Evolutionary conservation across 176 grass and related monocot species (phyloP).

Genomic region (Juncus effusus): DNA sequence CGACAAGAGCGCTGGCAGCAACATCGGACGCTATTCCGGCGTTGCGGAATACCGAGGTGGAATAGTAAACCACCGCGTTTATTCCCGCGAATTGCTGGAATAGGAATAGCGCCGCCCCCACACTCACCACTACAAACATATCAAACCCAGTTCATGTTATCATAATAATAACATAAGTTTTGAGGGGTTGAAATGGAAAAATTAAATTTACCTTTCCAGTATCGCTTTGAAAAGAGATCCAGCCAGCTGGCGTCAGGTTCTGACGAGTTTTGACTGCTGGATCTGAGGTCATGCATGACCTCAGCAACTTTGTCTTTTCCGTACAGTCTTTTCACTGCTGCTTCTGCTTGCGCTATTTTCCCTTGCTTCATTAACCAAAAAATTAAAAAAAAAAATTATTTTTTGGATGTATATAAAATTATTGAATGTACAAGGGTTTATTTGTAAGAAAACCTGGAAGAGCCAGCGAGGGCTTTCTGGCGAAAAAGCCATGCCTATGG

Average conservation of each 20-base stretch:
- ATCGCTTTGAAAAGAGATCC: conserved; percentile 92
- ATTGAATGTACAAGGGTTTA: background rate
- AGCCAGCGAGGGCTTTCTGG: conserved; percentile 99
- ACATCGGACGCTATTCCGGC: conserved; percentile 96
- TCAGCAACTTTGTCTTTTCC: conserved; percentile 88
- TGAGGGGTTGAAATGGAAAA: background rate
- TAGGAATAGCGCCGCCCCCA: conserved; percentile 87
- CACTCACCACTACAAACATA: conserved; percentile 69
- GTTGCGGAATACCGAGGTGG: conserved; percentile 90
- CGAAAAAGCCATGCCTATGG: conserved; percentile 85
- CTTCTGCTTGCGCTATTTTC: conserved; percentile 78
- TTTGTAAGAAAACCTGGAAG: conserved; percentile 57
- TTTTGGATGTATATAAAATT: too few species aligned
- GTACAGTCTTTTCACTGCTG: conserved; percentile 83
- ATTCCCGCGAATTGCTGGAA: conserved; percentile 98
- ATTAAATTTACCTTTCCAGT: conserved; percentile 69
- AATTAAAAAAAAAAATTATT: background rate
- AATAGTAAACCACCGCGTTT: conserved; percentile 99
- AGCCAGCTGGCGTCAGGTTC: conserved; percentile 91
- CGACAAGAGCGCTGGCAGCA: conserved; percentile 98
- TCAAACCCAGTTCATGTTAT: too few species aligned
- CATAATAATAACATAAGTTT: background rate
- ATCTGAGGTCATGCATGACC: conserved; percentile 78
- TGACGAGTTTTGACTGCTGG: conserved; percentile 59
- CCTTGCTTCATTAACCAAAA: conserved; percentile 69